Base-by-base conservation (phyloP, 257 asterid genomes). In the Rehmannia glutinosa region DNA sequence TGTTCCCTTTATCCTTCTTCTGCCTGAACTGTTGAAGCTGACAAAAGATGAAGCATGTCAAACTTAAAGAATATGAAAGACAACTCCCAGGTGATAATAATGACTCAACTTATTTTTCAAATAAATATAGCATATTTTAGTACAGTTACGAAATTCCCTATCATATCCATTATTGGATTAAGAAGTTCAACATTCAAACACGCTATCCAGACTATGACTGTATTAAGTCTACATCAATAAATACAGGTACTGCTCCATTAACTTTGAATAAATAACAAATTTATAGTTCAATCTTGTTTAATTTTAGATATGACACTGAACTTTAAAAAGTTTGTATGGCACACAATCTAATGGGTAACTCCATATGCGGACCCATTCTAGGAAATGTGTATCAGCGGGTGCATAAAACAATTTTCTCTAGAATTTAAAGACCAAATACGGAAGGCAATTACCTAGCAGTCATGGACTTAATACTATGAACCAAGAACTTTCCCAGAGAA, bases 1-100 rank as follows among this genome's bases (percentile, higher is more conserved):
- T 75, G 71, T 42, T 76, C 51, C 94, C 97, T 83, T 86, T 93
- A 66, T 87, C 96, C 77, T 89, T 92, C 85, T 88, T 90, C 86
- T 93, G 89, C 82, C 98, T 82, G 76, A 74, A 93, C 78, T 93
- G 97, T 77, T 93, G 96, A 73, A 93, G 95, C 98, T 93, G 90
- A 73, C 42, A 62, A 52, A 68, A 30, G 33, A 74, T 30, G 64
- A 21, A 27, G 56, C 64, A 28, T 10, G 28, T 63, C 65, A 77
- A 49, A 46, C 50, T 38, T 13, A 58, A 63, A 73, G 27, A 25
- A 58, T n/a, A 47, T 4, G 35, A 43, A 56, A 20, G 56, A 63
- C 6, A 47, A 25, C 27, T 32, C 35, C 16, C 12, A 50, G 62
- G 15, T 24, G 51, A 56, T 64, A 49, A 55, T 57, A 53, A 68